Evolutionary conservation across 208 protist species (phyloP), one percentile per base, ranked within the genome.

Genomic region (Herpetomonas muscarum): DNA sequence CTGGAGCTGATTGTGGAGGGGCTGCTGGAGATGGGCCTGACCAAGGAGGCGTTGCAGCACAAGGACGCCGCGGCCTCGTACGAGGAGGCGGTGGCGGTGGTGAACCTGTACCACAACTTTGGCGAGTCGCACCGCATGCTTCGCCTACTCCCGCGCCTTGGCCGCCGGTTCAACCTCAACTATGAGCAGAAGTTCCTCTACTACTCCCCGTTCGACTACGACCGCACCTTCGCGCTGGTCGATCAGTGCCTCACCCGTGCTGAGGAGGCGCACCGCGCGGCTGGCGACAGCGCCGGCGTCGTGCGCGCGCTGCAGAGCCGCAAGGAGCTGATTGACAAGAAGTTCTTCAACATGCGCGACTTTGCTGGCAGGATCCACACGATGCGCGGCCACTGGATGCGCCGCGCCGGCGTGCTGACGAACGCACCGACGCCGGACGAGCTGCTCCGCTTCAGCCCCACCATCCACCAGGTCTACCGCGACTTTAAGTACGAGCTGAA

Each of bases 331-430:
- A 75, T 95, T 21, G 89, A 92, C 58, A 85, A 83, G 52, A 92
- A 92, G 67, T 92, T 90, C 58, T 92, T 95, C 63, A 95, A 95
- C 59, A 85, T 95, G 79, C 73, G 85, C 30, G 85, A 92, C 66
- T 93, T 93, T 65, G 82, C 83, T 30, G 89, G 89, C 24, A 74
- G 85, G 44, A 95, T 95, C 53, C 89, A 85, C 67, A 95, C 89
- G 1, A 91, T 91, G 79, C 85, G 89, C 21, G 89, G 89, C 0
- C 89, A 92, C 54, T 92, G 83, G 85, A 82, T 83, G 76, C 85
- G 85, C 26, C 82, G 80, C 12, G 80, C 81, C 26, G 66, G 75
- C 31, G 52, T 67, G 46, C 64, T 93, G 25, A 93, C 89, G 2
- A 90, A 92, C 52, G 89, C 85, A 0, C 89, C 89, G 17, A 93